Percentiles rank a stretch among this genome's conserved stretches.
These are phyloP conservation scores for Hypoxylon trugodes DNA, from an alignment of 495 filamentous ascomycete species.

Conservation along the genomic window DNA sequence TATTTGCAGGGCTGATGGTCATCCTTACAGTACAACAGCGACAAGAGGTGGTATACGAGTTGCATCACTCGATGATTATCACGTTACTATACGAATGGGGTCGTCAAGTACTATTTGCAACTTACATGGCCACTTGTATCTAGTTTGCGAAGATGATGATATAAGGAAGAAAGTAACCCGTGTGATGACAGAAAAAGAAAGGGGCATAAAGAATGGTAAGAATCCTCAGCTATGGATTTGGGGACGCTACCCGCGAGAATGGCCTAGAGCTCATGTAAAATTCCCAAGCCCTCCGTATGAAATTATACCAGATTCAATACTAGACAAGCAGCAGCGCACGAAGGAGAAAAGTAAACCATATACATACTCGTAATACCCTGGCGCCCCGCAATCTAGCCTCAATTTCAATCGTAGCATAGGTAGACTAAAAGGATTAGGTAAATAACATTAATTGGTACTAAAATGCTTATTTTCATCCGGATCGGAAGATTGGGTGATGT, in stretches of 20 bases:
- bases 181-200: slow-evolving; percentile 11
- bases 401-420: too few species aligned
- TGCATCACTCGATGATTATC: slow-evolving; percentile 6
- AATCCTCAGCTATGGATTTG: slow-evolving; percentile 30
- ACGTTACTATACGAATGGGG: slow-evolving; percentile 26
- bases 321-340: background rate
- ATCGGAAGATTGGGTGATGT: too few species aligned
- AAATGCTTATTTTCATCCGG: too few species aligned
- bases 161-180: background rate
- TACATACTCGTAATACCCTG: too few species aligned
- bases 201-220: slow-evolving; percentile 8
- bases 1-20: background rate
- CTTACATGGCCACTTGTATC: slow-evolving; percentile 22
- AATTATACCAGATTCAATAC: slow-evolving; percentile 4
- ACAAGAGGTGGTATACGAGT: background rate
- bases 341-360: background rate
- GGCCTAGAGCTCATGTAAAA: background rate
- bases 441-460: too few species aligned
- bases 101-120: background rate
- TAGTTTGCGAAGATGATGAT: slow-evolving; percentile 11
- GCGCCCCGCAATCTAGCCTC: too few species aligned
- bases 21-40: background rate
- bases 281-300: slow-evolving; percentile 6
- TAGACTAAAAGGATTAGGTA: too few species aligned
- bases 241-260: slow-evolving; percentile 10